phyloP scores from a whole-genome alignment of 768 basidiomycete species.

The Lactifluus piperatus region DNA sequence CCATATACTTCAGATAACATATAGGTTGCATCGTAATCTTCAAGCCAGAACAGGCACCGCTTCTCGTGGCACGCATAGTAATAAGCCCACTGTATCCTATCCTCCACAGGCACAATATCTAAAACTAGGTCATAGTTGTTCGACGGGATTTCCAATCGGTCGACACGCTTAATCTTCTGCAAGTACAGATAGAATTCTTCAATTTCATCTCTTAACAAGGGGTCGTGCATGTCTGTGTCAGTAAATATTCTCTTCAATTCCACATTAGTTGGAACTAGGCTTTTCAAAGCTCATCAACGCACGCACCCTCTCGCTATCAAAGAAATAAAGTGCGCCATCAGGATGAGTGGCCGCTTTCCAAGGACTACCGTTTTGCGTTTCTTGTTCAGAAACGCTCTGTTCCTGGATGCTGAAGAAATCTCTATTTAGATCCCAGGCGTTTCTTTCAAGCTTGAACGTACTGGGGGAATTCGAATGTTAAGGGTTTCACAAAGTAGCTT shows the following conservation, averaged over 20 bases:
- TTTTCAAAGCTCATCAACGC: background rate
- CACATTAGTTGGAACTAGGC: background rate
- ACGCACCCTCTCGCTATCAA: constrained; percentile 38
- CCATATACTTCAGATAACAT: constrained; percentile 25
- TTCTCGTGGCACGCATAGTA: constrained; percentile 43
- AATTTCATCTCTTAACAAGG: constrained; percentile 27
- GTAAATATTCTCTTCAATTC: constrained; percentile 40
- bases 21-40: constrained; percentile 31
- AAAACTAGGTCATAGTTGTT: constrained; percentile 37
- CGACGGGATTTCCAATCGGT: constrained; percentile 26
- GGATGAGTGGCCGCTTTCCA: constrained; percentile 48
- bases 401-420: background rate
- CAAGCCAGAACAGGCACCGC: constrained; percentile 47
- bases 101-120: constrained; percentile 29
- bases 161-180: constrained; percentile 9
- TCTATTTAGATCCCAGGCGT: background rate
- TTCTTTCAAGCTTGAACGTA: background rate
- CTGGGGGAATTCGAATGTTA: background rate
- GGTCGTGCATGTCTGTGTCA: constrained; percentile 44
- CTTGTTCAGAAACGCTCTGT: background rate
- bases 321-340: constrained; percentile 55
- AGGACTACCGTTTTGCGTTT: background rate
- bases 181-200: constrained; percentile 28
- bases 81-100: constrained; percentile 30
- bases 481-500: background rate